These are phyloP conservation scores for Pascua sp. DNA, from an alignment of 1,284 basidiomycete genomes.

Conservation along the genomic window DNA sequence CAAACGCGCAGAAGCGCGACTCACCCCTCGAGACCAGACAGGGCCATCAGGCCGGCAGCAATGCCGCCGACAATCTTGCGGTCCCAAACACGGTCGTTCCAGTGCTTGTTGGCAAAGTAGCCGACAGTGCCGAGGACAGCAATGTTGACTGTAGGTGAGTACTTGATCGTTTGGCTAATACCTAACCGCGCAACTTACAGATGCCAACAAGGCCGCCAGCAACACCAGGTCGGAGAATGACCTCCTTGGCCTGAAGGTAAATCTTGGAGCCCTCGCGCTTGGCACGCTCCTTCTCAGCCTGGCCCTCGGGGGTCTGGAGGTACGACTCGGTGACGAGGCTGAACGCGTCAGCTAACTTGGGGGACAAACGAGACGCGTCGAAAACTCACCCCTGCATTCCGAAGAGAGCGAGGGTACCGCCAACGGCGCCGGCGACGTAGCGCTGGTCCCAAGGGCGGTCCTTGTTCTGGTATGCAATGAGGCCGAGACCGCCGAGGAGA, in stretches of 20 bases:
- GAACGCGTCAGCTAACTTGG: background rate
- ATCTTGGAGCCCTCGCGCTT: constrained; percentile 62
- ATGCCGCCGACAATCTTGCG: constrained; percentile 62
- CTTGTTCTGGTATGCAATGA: constrained; percentile 65
- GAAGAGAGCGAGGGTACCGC: constrained; percentile 59
- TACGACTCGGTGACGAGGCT: constrained; percentile 63
- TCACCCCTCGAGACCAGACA: constrained; percentile 70
- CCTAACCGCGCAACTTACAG: constrained; percentile 51
- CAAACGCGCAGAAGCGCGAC: constrained; percentile 23
- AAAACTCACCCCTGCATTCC: constrained; percentile 56
- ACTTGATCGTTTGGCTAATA: background rate
- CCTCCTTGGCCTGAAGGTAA: constrained; percentile 60
- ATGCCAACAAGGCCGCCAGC: constrained; percentile 66
- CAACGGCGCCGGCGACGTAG: constrained; percentile 57
- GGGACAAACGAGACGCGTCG: too few relatives aligned
- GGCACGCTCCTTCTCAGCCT: constrained; percentile 59
- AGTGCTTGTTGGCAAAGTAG: constrained; percentile 66
- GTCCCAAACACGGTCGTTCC: constrained; percentile 67
- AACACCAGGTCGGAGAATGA: constrained; percentile 64
- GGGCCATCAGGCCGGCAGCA: constrained; percentile 61
- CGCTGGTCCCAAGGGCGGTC: constrained; percentile 61
- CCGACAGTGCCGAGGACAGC: constrained; percentile 65
- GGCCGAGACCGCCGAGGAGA: constrained; percentile 61
- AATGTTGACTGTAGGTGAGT: constrained; percentile 58
- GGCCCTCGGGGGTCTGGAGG: constrained; percentile 59